These are phyloP conservation scores for Alternaria sp. DNA, from an alignment of 2,329 filamentous ascomycete genomes.

Conservation along the genomic window DNA sequence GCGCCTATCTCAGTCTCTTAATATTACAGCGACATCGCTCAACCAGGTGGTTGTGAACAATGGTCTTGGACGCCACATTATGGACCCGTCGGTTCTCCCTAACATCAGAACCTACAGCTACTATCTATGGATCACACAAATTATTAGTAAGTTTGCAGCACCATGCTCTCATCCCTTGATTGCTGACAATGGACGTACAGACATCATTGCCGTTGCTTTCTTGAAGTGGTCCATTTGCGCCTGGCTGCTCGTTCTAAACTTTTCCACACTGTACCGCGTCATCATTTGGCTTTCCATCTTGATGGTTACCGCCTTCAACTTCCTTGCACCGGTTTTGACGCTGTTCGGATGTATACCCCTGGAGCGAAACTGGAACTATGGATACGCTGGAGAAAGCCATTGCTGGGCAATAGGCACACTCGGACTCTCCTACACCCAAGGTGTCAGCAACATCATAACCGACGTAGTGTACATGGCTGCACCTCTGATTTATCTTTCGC, in stretches of 20 bases:
- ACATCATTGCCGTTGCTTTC: slow-evolving; percentile 42
- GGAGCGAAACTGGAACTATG: slow-evolving; percentile 41
- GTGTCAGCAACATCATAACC: slow-evolving; percentile 41
- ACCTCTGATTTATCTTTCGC: slow-evolving; percentile 39
- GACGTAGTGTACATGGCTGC: slow-evolving; percentile 43
- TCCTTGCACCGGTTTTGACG: slow-evolving; percentile 35
- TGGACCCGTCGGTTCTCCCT: slow-evolving; percentile 32
- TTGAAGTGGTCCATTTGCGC: slow-evolving; percentile 45
- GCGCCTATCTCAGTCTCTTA: slow-evolving; percentile 22
- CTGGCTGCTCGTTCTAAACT: slow-evolving; percentile 42
- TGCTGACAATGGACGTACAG: neutral
- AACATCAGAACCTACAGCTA: slow-evolving; percentile 32
- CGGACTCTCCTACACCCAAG: slow-evolving; percentile 37
- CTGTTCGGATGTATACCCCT: slow-evolving; percentile 41
- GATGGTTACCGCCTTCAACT: slow-evolving; percentile 40
- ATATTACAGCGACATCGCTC: slow-evolving; percentile 25
- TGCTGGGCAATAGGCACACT: slow-evolving; percentile 38
- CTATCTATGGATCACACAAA: slow-evolving; percentile 36
- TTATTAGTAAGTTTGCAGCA: slow-evolving; percentile 25
- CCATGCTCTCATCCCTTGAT: neutral
- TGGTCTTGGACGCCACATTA: slow-evolving; percentile 36
- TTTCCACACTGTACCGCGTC: slow-evolving; percentile 35
- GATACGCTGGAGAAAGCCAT: slow-evolving; percentile 20
- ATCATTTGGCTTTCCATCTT: slow-evolving; percentile 42
- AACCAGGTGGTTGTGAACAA: slow-evolving; percentile 28